A percentile compares a stretch with the other conserved stretches of the same genome.
These are phyloP conservation scores for Beauveria sp. DNA, from an alignment of 2,329 filamentous ascomycete genomes.

Conservation along the genomic window DNA sequence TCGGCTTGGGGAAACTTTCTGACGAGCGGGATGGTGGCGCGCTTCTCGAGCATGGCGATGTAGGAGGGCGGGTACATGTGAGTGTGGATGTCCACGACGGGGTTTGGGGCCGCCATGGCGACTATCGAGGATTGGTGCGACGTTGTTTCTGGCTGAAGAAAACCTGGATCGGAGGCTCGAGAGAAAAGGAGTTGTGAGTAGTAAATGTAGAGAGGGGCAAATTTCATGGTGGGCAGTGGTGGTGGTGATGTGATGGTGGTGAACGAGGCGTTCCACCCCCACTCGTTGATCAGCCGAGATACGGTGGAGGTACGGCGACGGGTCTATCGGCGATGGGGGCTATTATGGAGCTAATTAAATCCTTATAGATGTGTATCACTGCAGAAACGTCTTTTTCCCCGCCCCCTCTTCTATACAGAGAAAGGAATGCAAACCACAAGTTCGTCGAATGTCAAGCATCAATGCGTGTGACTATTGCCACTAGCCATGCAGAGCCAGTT, in stretches of 20 bases:
- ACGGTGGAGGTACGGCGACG: not conserved
- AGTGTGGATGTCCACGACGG: conserved; percentile 59
- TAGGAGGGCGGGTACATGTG: conserved; percentile 63
- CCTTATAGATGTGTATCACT: not conserved
- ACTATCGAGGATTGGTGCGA: not conserved
- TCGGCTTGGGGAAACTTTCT: conserved; percentile 51
- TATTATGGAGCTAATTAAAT: not conserved
- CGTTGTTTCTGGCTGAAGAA: not conserved
- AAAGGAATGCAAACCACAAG: too few species aligned
- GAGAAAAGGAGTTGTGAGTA: not conserved
- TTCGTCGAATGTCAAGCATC: too few species aligned
- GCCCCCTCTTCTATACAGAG: too few species aligned
- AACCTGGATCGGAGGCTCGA: not conserved
- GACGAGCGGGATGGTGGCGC: conserved; percentile 61
- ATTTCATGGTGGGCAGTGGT: not conserved
- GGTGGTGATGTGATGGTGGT: not conserved
- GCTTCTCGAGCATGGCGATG: conserved; percentile 51
- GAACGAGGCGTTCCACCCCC: not conserved
- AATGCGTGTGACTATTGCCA: too few species aligned
- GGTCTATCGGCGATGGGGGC: not conserved
- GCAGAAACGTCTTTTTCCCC: not conserved
- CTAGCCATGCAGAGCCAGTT: not conserved
- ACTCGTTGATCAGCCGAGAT: not conserved
- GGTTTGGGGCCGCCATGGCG: conserved; percentile 27
- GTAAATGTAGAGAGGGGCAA: not conserved